Evolutionary conservation across 176 grass and related monocot species (phyloP).

Genomic region (Oryza longistaminata): DNA sequence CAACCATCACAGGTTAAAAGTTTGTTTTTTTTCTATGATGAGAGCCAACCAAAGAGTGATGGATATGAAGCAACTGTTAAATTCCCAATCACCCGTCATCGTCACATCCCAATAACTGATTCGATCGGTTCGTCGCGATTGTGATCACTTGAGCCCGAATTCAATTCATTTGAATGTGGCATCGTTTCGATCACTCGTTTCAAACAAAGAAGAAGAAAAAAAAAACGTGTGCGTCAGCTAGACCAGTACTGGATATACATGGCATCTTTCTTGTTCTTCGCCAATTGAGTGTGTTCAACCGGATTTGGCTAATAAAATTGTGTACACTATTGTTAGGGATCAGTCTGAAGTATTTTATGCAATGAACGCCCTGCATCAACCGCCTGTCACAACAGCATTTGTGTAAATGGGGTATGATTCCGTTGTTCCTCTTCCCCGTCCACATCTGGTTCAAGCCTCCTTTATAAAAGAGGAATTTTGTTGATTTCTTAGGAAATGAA

Average conservation of each 20-base stretch:
- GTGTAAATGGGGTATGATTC: no score
- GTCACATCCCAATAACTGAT: conserved; percentile 13
- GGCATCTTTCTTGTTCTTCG: background rate
- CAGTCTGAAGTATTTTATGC: background rate
- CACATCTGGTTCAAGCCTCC: no score
- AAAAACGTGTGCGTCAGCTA: background rate
- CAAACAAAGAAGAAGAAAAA: background rate
- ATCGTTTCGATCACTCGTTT: background rate
- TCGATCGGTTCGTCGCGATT: background rate
- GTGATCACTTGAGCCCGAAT: background rate
- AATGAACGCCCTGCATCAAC: background rate
- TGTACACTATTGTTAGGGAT: background rate
- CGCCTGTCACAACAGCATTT: no score
- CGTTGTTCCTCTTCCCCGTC: no score
- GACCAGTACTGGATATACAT: background rate
- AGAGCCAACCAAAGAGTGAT: conserved; percentile 30
- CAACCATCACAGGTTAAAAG: conserved; percentile 6
- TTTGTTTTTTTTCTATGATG: background rate
- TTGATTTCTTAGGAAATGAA: no score
- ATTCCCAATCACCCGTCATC: conserved; percentile 6
- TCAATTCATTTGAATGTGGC: background rate
- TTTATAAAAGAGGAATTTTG: no score
- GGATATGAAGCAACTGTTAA: background rate
- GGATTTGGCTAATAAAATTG: background rate
- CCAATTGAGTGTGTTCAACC: background rate